Evolutionary conservation across 768 basidiomycete genomes (phyloP).

Genomic region (Trametes meyenii): DNA sequence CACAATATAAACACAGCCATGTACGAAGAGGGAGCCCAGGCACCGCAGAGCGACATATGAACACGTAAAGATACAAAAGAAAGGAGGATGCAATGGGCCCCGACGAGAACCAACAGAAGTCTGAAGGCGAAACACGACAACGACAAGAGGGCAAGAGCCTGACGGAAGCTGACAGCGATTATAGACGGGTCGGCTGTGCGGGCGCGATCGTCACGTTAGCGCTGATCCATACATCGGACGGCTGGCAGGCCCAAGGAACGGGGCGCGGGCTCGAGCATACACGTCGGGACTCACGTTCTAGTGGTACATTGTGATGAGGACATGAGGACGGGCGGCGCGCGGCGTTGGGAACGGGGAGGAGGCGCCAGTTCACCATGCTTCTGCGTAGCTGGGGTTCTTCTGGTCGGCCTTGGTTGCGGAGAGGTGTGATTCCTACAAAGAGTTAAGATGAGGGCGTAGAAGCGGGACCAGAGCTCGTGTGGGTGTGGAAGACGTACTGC

Average conservation of each 20-base stretch:
- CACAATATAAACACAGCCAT: slow-evolving; percentile 11
- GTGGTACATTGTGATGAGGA: slow-evolving; percentile 12
- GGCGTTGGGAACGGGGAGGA: neutral
- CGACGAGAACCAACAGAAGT: neutral
- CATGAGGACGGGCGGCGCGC: no score
- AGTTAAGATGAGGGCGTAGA: neutral
- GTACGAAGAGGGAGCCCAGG: neutral
- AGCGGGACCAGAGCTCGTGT: no score
- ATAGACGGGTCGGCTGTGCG: neutral
- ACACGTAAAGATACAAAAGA: slow-evolving; percentile 11
- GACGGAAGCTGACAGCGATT: slow-evolving; percentile 11
- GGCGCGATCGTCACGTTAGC: neutral
- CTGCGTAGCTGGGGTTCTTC: slow-evolving; percentile 12
- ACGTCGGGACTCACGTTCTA: slow-evolving; percentile 4
- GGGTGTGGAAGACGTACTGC: slow-evolving; percentile 2
- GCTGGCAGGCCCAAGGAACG: no score
- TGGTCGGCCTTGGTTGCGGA: slow-evolving; percentile 11
- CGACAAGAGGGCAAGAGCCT: slow-evolving; percentile 5
- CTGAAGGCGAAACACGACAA: neutral
- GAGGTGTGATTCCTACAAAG: neutral
- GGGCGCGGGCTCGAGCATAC: no score
- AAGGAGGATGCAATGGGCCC: neutral
- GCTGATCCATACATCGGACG: no score
- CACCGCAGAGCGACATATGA: slow-evolving; percentile 6
- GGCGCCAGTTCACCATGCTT: slow-evolving; percentile 13